A percentile compares a stretch with the other conserved stretches of the same genome.
Conservation (phyloP, 2,329 filamentous ascomycete genomes). For the Plectosphaerella cucumerina region DNA sequence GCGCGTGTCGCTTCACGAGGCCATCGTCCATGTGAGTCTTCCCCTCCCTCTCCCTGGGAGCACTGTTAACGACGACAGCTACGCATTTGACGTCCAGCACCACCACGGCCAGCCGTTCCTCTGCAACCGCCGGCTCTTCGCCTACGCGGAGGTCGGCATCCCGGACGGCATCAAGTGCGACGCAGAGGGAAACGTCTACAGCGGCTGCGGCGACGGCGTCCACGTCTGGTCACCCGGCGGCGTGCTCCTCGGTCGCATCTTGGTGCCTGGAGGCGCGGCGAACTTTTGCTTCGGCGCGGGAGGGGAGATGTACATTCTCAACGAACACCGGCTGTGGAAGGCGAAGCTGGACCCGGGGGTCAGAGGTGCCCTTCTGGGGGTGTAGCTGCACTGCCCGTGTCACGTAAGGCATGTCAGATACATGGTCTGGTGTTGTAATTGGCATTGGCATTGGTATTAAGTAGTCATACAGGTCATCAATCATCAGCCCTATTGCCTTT, state of each 20-base stretch:
- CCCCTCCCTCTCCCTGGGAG: neutral
- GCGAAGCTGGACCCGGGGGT: constrained; percentile 24
- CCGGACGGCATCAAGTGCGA: constrained; percentile 46
- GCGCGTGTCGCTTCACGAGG: constrained; percentile 15
- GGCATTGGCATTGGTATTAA: too few relatives aligned
- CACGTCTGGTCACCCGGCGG: constrained; percentile 43
- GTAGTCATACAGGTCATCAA: too few relatives aligned
- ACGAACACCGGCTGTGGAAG: constrained; percentile 39
- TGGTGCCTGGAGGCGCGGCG: constrained; percentile 34
- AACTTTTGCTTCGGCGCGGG: constrained; percentile 44
- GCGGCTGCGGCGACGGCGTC: constrained; percentile 44
- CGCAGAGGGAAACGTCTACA: constrained; percentile 41
- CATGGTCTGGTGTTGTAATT: too few relatives aligned
- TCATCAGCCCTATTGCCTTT: too few relatives aligned
- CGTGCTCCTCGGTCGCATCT: constrained; percentile 39
- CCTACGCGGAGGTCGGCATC: constrained; percentile 40
- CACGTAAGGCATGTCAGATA: too few relatives aligned
- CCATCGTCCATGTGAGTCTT: constrained; percentile 2
- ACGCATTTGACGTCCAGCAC: constrained; percentile 9
- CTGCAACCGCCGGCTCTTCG: constrained; percentile 44
- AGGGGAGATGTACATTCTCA: constrained; percentile 40
- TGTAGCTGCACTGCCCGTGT: too few relatives aligned
- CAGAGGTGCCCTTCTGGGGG: constrained; percentile 17
- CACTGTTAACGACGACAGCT: constrained; percentile 15
- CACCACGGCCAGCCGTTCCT: constrained; percentile 24